Evolutionary conservation across 192 early-diverging fungal genomes (phyloP).

Genomic region (Geranomyces variabilis): DNA sequence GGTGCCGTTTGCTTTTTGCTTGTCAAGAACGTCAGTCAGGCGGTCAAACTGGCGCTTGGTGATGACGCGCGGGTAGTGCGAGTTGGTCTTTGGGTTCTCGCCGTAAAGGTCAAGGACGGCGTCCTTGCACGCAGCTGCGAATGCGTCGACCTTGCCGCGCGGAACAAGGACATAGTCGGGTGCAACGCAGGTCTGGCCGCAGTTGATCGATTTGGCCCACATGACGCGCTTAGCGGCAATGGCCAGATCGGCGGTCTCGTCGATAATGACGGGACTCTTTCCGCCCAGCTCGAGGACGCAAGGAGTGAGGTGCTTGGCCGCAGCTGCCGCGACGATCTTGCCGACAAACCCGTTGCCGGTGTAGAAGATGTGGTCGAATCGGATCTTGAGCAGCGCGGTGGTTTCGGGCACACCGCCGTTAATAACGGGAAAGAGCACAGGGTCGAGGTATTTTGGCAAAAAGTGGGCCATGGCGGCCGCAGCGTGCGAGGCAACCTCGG

Average conservation of each 20-base stretch:
- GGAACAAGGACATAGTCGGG: slow-evolving; percentile 84
- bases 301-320: slow-evolving; percentile 83
- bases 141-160: slow-evolving; percentile 54
- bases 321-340: slow-evolving; percentile 80
- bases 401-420: slow-evolving; percentile 78
- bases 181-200: slow-evolving; percentile 88
- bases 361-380: slow-evolving; percentile 92
- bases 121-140: slow-evolving; percentile 59
- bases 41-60: slow-evolving; percentile 72
- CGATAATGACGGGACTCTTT: slow-evolving; percentile 74
- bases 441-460: slow-evolving; percentile 79
- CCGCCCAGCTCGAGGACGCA: slow-evolving; percentile 94
- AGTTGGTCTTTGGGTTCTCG: slow-evolving; percentile 49
- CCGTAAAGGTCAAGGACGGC: slow-evolving; percentile 36
- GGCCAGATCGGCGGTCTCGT: slow-evolving; percentile 57
- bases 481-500: slow-evolving; percentile 73
- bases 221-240: slow-evolving; percentile 71
- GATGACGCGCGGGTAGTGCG: slow-evolving; percentile 73
- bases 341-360: slow-evolving; percentile 85
- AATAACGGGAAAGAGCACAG: slow-evolving; percentile 63
- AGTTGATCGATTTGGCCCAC: slow-evolving; percentile 84
- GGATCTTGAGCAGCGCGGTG: slow-evolving; percentile 69
- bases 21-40: slow-evolving; percentile 57
- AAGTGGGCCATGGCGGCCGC: slow-evolving; percentile 64
- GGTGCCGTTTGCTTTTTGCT: slow-evolving; percentile 31